Conservation (phyloP, 768 basidiomycete genomes). For the Saitozyma podzolica region DNA sequence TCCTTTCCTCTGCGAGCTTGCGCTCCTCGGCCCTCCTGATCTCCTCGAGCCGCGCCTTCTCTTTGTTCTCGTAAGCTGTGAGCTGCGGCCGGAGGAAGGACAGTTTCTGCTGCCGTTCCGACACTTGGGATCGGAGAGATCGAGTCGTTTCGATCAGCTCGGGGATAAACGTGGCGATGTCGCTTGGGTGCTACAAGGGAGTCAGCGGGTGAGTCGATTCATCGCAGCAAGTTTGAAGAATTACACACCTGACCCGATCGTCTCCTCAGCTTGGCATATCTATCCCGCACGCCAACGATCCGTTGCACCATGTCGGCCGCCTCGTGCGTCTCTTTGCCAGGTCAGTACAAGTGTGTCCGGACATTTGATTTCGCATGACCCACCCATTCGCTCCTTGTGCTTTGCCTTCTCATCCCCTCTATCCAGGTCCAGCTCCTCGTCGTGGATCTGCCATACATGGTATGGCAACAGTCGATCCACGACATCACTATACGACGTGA, state of each 20-base stretch:
- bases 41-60: not conserved
- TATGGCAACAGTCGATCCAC: constrained; percentile 32
- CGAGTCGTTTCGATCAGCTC: no score
- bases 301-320: not conserved
- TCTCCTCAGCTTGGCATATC: not conserved
- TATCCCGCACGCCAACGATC: not conserved
- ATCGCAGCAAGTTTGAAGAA: no score
- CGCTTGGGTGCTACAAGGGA: no score
- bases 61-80: no score
- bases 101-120: no score
- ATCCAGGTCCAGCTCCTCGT: constrained; percentile 23
- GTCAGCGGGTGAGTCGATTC: no score
- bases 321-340: not conserved
- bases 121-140: no score
- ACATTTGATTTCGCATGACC: not conserved
- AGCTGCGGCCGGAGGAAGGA: no score
- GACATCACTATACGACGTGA: constrained; percentile 23
- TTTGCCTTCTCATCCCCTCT: not conserved
- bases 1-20: no score
- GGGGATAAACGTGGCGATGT: no score
- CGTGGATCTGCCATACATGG: constrained; percentile 38
- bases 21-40: not conserved
- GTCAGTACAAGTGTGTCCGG: not conserved
- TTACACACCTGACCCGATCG: no score
- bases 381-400: not conserved